Percentiles rank a stretch among this genome's conserved stretches.
These are phyloP conservation scores for Ormosia semicastrata DNA, from an alignment of 306 rosid genomes.

Conservation along the genomic window DNA sequence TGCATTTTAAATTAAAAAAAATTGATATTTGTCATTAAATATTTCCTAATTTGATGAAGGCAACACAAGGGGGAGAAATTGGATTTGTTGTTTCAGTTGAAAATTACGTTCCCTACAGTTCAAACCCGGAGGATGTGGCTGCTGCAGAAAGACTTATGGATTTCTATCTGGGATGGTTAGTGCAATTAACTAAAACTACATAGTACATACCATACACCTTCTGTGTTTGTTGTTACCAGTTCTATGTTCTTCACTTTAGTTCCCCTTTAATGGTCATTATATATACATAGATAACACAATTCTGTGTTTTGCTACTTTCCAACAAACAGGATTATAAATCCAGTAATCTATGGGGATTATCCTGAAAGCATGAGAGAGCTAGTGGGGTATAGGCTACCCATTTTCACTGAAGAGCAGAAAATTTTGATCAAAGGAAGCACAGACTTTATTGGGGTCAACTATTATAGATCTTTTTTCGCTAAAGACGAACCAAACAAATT, in stretches of 20 bases:
- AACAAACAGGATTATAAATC: constrained; percentile 27
- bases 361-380: constrained; percentile 21
- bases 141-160: constrained; percentile 36
- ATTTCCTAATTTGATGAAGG: constrained; percentile 19
- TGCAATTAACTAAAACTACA: neutral
- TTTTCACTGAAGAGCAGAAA: constrained; percentile 21
- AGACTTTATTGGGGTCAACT: constrained; percentile 37
- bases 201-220: no score
- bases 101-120: constrained; percentile 24
- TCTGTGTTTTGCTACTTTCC: neutral
- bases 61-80: constrained; percentile 42
- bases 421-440: constrained; percentile 14
- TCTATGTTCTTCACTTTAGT: neutral
- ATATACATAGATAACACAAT: neutral
- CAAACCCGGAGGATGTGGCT: constrained; percentile 26
- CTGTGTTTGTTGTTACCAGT: neutral
- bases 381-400: constrained; percentile 36
- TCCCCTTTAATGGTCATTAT: no score
- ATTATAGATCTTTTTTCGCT: constrained; percentile 31
- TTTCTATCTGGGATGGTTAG: constrained; percentile 42
- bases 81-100: constrained; percentile 31
- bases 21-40: no score
- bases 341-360: constrained; percentile 28
- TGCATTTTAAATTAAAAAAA: no score
- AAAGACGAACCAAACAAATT: neutral